Conservation (phyloP, 768 basidiomycete species). For the Naganishia randhawae region DNA sequence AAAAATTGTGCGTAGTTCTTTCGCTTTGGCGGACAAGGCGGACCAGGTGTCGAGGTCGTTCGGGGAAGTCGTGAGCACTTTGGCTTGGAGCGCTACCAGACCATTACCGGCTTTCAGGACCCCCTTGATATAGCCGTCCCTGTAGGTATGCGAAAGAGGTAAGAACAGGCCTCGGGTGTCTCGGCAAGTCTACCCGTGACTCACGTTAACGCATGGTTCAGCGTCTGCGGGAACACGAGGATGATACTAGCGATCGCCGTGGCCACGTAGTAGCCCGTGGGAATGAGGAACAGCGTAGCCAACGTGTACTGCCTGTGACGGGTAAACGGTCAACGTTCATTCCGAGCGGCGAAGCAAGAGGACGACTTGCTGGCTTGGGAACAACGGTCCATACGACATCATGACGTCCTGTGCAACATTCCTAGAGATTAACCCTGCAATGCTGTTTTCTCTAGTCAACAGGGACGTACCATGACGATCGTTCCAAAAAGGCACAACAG, state of each 20-base stretch:
- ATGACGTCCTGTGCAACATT: slow-evolving; percentile 33
- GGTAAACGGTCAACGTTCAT: not conserved
- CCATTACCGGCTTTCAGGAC: slow-evolving; percentile 40
- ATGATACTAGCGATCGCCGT: slow-evolving; percentile 55
- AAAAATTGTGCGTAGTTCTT: slow-evolving; percentile 34
- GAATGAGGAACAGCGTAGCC: slow-evolving; percentile 51
- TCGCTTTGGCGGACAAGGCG: slow-evolving; percentile 34
- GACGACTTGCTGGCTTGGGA: slow-evolving; percentile 53
- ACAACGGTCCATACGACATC: slow-evolving; percentile 55
- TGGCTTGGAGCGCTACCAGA: slow-evolving; percentile 40
- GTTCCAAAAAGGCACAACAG: slow-evolving; percentile 56
- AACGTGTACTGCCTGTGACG: slow-evolving; percentile 19
- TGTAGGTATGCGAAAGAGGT: slow-evolving; percentile 5
- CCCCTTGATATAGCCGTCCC: slow-evolving; percentile 38
- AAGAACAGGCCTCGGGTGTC: not conserved
- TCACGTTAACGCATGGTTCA: slow-evolving; percentile 54
- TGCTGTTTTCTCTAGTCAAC: not conserved
- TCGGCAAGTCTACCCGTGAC: slow-evolving; percentile 26
- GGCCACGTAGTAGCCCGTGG: slow-evolving; percentile 56
- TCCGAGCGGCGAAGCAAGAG: not conserved
- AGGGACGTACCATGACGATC: slow-evolving; percentile 52
- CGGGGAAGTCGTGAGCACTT: slow-evolving; percentile 37
- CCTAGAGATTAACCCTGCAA: not conserved
- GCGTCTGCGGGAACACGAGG: slow-evolving; percentile 59
- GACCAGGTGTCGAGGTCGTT: slow-evolving; percentile 36